Evolutionary conservation across 129 eudicot species (phyloP).

Genomic region (Deinandra increscens): DNA sequence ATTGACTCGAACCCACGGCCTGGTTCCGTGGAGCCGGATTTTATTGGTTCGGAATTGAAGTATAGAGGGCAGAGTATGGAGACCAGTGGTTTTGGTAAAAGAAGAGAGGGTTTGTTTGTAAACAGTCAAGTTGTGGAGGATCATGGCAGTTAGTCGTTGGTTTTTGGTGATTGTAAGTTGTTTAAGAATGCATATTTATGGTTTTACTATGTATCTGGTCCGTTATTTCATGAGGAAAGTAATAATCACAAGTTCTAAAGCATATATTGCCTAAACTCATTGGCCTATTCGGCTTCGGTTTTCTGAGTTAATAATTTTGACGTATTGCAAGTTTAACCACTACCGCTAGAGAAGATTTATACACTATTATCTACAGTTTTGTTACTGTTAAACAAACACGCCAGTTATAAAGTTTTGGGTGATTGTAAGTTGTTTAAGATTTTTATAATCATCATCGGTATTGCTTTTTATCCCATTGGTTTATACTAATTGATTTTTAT

Average conservation of each 20-base stretch:
- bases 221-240: too few relatives aligned
- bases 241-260: too few relatives aligned
- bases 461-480: too few relatives aligned
- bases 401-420: too few relatives aligned
- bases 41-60: slow-evolving; percentile 67
- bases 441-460: too few relatives aligned
- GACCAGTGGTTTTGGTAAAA: slow-evolving; percentile 53
- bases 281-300: background rate
- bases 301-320: too few relatives aligned
- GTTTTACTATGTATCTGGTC: slow-evolving; percentile 33
- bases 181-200: slow-evolving; percentile 32
- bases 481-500: too few relatives aligned
- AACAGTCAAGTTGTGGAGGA: slow-evolving; percentile 73
- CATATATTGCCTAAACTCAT: background rate
- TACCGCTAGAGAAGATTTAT: too few relatives aligned
- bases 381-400: too few relatives aligned
- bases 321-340: too few relatives aligned
- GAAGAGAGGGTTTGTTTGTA: slow-evolving; percentile 69
- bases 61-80: slow-evolving; percentile 74
- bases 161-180: slow-evolving; percentile 25
- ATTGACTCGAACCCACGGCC: slow-evolving; percentile 56
- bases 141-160: slow-evolving; percentile 37
- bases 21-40: slow-evolving; percentile 59
- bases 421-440: too few relatives aligned
- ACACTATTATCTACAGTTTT: too few relatives aligned